Base-by-base conservation (phyloP, 2,329 filamentous ascomycete species). In the Elsinoe fawcettii region DNA sequence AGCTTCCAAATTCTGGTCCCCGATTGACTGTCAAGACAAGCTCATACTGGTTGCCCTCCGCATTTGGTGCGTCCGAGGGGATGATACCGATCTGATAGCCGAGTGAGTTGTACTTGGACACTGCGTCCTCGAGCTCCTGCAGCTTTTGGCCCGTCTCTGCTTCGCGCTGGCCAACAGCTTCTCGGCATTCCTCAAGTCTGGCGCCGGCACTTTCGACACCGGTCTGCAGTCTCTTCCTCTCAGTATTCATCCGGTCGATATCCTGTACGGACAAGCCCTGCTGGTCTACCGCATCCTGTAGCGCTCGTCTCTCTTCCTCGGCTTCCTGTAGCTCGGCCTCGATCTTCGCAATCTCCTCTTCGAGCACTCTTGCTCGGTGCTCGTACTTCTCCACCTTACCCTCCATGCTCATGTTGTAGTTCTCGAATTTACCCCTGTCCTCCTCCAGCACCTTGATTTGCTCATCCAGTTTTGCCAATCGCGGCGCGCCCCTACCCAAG, bases 231-330 rank as follows among this genome's bases (percentile, higher is more conserved):
- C 93, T 85, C 67, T 99, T 93, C 55, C 91, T 85, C 71, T 99
- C 93, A 34, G 88, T 86, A 64, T 90, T 96, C 92, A 99, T 96
- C 71, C 93, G 90, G 79, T 99, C 93, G 68, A 99, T 97, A 80
- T 99, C 93, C 74, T 93, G 88, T 74, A 96, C 95, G 66, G 90
- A 95, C 69, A 99, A 91, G 2, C 93, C 93, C 68, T 95, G 90
- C 64, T 87, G 85, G 71, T 97, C 93, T 25, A 99, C 90, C 27
- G 87, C 85, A 59, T 86, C 84, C 70, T 97, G 92, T 8, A 99
- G 79, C 27, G 80, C 80, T 41, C 83, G 76, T 60, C 90, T 84
- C 70, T 99, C 93, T 14, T 87, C 84, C 62, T 97, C 91, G 0
- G 87, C 87, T 65, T 89, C 87, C 59, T 82, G 80, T 32, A 95